Evolutionary conservation across 345 rosid species (phyloP), one percentile per base, ranked within the genome.

Genomic region (Dipteronia sinensis): DNA sequence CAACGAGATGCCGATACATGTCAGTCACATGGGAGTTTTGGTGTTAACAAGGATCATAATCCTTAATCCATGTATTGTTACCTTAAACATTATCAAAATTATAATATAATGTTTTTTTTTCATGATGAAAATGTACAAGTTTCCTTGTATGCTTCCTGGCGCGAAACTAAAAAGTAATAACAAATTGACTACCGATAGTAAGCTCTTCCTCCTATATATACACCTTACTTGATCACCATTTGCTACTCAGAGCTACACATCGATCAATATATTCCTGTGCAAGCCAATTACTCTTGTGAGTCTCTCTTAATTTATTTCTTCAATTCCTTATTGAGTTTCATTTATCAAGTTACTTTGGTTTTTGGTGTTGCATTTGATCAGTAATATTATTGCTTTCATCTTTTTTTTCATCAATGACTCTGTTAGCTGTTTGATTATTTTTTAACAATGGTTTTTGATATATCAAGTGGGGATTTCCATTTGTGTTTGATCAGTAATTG

Each of bases 11-110:
- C 13, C 6, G 42, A 64, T 10, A 27, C 40, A 8, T 64, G 67
- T 64, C 40, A 76, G 13, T 75, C 58, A 17, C 71, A 75, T 10
- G 19, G 55, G 55, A 49, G 55, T 49, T 49, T 15, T 3, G 55
- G 55, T 49, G 55, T 49, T 49, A 49, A 15, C 3, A 49, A 49
- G 4, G 55, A 13, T 49, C 55, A 12, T 49, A 34, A 34, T 5
- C 6, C 38, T 34, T 49, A 12, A 15, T 49, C 5, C 55, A 49
- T 49, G 16, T 15, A 11, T 12, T 49, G 15, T 49, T 19, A 49
- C 7, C 62, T n/a, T 17, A 49, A 13, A 49, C 20, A 56, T 56
- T n/a, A 13, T 19, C n/a, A 56, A 49, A 49, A 49, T 15, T 49
- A 56, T 17, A 56, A 56, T 56, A 56, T 6, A 56, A 56, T 49